A percentile compares a stretch with the other conserved stretches of the same genome.
phyloP scores from a whole-genome alignment of 768 basidiomycete species.

The Coprinopsis marcescibilis region DNA sequence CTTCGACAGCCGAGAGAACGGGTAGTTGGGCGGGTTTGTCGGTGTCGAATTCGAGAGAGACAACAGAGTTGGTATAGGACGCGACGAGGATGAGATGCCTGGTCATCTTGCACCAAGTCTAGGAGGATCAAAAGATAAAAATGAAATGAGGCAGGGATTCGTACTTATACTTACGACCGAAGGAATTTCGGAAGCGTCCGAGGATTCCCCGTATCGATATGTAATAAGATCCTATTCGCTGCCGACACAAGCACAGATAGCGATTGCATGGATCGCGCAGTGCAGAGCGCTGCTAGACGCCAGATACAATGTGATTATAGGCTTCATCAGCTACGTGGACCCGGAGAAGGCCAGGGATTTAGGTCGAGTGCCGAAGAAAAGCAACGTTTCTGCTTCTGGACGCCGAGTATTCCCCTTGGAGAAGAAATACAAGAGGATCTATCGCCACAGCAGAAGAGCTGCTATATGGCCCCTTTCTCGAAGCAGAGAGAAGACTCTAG shows the following conservation, averaged over 20 bases:
- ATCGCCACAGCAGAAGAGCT: too few species aligned
- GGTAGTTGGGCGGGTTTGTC: constrained; percentile 34
- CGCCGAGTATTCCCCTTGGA: constrained; percentile 10
- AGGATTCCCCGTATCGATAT: constrained; percentile 10
- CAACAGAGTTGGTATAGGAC: constrained; percentile 60
- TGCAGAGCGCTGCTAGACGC: too few species aligned
- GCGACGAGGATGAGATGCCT: constrained; percentile 49
- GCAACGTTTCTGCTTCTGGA: constrained; percentile 2
- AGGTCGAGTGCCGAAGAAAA: not conserved
- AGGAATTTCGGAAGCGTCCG: not conserved
- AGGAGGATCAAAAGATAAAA: not conserved
- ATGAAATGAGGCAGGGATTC: not conserved
- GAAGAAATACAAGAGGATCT: not conserved
- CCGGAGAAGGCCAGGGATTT: not conserved
- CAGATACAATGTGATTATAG: too few species aligned
- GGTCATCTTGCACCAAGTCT: constrained; percentile 22
- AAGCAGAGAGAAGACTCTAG: too few species aligned
- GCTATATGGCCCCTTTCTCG: too few species aligned
- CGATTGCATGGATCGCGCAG: too few species aligned
- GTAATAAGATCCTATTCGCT: not conserved
- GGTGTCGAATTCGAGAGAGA: constrained; percentile 60
- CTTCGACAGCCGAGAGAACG: constrained; percentile 36
- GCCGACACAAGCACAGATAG: too few species aligned
- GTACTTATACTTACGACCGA: not conserved
- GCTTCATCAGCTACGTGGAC: not conserved